A percentile compares a stretch with the other conserved stretches of the same genome.
These are phyloP conservation scores for Silene conica DNA, from an alignment of 148 eudicot species.

Conservation along the genomic window DNA sequence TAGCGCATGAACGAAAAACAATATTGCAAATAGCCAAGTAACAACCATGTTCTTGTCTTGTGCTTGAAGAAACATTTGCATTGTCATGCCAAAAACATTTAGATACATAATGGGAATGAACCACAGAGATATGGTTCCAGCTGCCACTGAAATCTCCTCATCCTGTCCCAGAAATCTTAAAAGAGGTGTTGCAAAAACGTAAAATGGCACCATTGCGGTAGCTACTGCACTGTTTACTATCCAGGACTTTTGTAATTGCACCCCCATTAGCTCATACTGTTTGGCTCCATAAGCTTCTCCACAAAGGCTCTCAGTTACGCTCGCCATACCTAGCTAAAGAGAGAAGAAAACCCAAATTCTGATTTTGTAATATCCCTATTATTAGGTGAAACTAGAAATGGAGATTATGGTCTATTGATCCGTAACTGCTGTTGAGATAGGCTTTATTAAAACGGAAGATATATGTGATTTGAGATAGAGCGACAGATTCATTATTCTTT, in stretches of 20 bases:
- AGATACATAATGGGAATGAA: conserved; percentile 47
- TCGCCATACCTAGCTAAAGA: conserved; percentile 66
- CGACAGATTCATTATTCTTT: no score
- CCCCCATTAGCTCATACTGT: conserved; percentile 65
- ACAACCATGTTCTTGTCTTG: conserved; percentile 58
- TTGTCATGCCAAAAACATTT: conserved; percentile 39
- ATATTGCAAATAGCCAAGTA: conserved; percentile 33
- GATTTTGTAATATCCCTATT: neutral
- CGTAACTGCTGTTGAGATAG: no score
- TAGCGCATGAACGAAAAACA: conserved; percentile 37
- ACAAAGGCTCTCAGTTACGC: conserved; percentile 65
- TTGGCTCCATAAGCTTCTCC: conserved; percentile 78
- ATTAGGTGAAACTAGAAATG: no score
- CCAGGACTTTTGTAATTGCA: conserved; percentile 71
- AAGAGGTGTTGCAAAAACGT: conserved; percentile 46
- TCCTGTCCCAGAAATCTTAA: conserved; percentile 44
- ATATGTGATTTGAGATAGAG: no score
- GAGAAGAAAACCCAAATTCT: neutral
- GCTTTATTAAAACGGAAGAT: no score
- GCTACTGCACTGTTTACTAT: conserved; percentile 40
- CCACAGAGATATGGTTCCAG: conserved; percentile 49
- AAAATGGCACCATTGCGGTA: conserved; percentile 44
- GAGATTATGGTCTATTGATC: no score
- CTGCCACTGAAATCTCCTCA: conserved; percentile 34
- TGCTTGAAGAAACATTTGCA: conserved; percentile 67